phyloP scores from a whole-genome alignment of 2,329 filamentous ascomycete species.

The Pezicula radicicola region DNA sequence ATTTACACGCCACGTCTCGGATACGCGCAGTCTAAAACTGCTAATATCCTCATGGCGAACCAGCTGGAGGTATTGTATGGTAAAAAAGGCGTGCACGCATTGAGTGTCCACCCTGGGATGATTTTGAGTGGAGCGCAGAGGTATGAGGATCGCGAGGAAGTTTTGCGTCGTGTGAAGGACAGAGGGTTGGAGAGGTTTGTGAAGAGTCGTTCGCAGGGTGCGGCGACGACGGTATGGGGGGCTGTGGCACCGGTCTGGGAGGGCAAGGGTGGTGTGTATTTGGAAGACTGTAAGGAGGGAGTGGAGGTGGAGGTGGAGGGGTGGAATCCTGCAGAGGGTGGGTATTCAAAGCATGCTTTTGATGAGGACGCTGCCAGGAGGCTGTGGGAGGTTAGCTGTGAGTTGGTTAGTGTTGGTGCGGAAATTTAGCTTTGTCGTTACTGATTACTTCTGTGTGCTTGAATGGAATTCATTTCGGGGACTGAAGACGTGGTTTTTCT shows the following conservation, averaged over 20 bases:
- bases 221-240: constrained; percentile 38
- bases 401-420: constrained; percentile 1
- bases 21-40: constrained; percentile 42
- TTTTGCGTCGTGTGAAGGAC: constrained; percentile 11
- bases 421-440: too few species aligned
- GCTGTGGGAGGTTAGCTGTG: constrained; percentile 33
- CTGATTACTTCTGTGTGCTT: too few species aligned
- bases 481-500: too few species aligned
- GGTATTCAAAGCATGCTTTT: constrained; percentile 25
- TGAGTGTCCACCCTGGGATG: constrained; percentile 39
- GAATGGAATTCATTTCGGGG: too few species aligned
- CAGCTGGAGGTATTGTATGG: constrained; percentile 43
- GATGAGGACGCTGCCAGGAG: constrained; percentile 33
- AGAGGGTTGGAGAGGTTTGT: constrained; percentile 9
- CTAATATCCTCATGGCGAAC: constrained; percentile 43
- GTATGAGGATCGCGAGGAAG: constrained; percentile 13
- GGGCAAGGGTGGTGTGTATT: constrained; percentile 38
- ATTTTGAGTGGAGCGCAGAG: constrained; percentile 30
- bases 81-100: constrained; percentile 33
- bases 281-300: constrained; percentile 35
- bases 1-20: constrained; percentile 32
- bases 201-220: constrained; percentile 36
- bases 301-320: constrained; percentile 22
- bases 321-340: constrained; percentile 5
- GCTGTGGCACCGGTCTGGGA: constrained; percentile 29